Conservation (phyloP, 257 asterid species). For the Echites panduratus region DNA sequence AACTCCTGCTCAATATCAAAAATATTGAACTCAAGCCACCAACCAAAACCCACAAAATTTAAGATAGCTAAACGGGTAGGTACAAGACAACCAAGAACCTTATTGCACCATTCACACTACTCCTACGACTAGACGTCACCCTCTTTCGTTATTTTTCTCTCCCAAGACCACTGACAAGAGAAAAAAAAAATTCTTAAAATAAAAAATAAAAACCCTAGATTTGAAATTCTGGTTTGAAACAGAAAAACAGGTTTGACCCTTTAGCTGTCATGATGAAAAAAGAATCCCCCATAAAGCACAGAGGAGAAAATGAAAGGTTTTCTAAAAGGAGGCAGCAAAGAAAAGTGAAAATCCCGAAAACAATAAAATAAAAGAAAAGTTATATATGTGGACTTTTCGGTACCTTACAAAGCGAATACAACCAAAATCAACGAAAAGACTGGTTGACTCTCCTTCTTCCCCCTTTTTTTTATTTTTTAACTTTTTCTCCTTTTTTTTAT, state of each 20-base stretch:
- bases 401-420: conserved; percentile 30
- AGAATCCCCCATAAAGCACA: conserved; percentile 24
- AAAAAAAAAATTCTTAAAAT: no score
- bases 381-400: conserved; percentile 32
- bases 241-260: conserved; percentile 39
- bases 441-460: conserved; percentile 21
- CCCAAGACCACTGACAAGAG: no score
- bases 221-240: conserved; percentile 24
- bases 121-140: conserved; percentile 1
- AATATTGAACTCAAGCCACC: conserved; percentile 39
- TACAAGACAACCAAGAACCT: conserved; percentile 57
- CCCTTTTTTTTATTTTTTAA: conserved; percentile 1
- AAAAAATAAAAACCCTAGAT: conserved; percentile 31
- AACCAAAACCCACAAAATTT: conserved; percentile 61
- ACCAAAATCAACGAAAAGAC: conserved; percentile 20
- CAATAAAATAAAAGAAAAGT: background rate
- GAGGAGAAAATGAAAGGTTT: conserved; percentile 30
- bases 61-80: conserved; percentile 55
- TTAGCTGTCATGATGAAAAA: conserved; percentile 27
- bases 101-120: conserved; percentile 31
- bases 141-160: background rate
- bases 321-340: conserved; percentile 9
- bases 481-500: background rate
- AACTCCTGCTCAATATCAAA: conserved; percentile 13
- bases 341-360: conserved; percentile 17